Evolutionary conservation across 768 basidiomycete species (phyloP).

Genomic region (Rhodotorula taiwanensis): DNA sequence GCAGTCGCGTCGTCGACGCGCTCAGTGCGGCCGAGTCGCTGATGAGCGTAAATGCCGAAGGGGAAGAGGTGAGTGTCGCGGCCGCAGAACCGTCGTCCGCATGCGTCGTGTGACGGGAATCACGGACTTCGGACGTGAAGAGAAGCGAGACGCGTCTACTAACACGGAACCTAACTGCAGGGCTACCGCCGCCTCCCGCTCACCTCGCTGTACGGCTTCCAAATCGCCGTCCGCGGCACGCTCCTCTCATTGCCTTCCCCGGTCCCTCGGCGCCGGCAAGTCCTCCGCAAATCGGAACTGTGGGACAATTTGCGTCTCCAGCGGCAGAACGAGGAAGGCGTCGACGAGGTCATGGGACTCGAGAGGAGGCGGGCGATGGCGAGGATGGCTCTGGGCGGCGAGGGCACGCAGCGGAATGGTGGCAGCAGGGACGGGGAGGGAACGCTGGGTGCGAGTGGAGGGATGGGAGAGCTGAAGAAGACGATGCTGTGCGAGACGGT

Average conservation of each 20-base stretch:
- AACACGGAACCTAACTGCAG: too few relatives aligned
- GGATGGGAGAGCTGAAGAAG: slow-evolving; percentile 4
- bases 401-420: background rate
- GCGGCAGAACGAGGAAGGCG: slow-evolving; percentile 25
- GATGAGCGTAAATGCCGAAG: slow-evolving; percentile 28
- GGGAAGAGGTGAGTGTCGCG: slow-evolving; percentile 31
- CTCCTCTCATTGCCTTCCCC: slow-evolving; percentile 83
- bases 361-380: background rate
- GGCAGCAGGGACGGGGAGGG: background rate
- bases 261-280: slow-evolving; percentile 69
- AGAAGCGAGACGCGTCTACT: too few relatives aligned
- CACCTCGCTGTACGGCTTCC: slow-evolving; percentile 73
- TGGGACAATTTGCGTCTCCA: slow-evolving; percentile 53
- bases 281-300: slow-evolving; percentile 76
- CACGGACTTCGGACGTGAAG: too few relatives aligned
- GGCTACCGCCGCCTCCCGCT: slow-evolving; percentile 21
- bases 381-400: background rate
- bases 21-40: slow-evolving; percentile 70
- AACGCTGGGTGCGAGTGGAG: background rate
- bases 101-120: too few relatives aligned
- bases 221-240: slow-evolving; percentile 69
- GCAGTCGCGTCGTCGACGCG: slow-evolving; percentile 62
- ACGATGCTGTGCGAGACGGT: slow-evolving; percentile 13
- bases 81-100: background rate
- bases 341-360: slow-evolving; percentile 11